Evolutionary conservation across 148 eudicot species (phyloP).

Genomic region (Cornus suecica): DNA sequence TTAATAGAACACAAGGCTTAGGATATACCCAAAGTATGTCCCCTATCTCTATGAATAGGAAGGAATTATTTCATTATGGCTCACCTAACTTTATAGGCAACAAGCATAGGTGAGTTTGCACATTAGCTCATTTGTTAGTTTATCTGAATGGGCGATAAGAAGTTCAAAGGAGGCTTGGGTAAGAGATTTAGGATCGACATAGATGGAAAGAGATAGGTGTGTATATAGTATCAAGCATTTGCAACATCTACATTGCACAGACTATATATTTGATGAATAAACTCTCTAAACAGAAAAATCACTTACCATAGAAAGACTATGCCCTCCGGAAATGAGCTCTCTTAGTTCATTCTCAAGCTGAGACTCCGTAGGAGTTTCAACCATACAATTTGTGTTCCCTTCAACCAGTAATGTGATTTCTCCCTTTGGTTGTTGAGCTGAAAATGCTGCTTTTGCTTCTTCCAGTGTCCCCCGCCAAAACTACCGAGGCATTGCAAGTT

Average conservation of each 20-base stretch:
- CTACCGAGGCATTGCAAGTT: conserved; percentile 30
- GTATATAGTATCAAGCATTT: neutral
- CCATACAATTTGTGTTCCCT: conserved; percentile 43
- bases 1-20: too few relatives aligned
- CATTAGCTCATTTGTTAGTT: neutral
- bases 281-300: neutral
- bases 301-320: conserved; percentile 81
- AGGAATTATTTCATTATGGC: too few relatives aligned
- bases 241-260: neutral
- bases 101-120: too few relatives aligned
- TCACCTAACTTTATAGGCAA: too few relatives aligned
- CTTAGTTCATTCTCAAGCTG: conserved; percentile 67
- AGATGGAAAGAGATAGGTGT: neutral
- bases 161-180: too few relatives aligned
- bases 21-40: too few relatives aligned
- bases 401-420: conserved; percentile 92
- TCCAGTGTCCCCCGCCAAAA: conserved; percentile 92
- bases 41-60: too few relatives aligned
- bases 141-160: neutral
- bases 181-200: neutral
- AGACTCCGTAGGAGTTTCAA: conserved; percentile 62
- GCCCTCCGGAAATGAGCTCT: conserved; percentile 71
- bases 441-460: conserved; percentile 68
- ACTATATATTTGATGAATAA: neutral
- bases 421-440: conserved; percentile 70